A percentile compares a stretch with the other conserved stretches of the same genome.
phyloP scores from a whole-genome alignment of 495 filamentous ascomycete genomes.

The Xylaria grammica region DNA sequence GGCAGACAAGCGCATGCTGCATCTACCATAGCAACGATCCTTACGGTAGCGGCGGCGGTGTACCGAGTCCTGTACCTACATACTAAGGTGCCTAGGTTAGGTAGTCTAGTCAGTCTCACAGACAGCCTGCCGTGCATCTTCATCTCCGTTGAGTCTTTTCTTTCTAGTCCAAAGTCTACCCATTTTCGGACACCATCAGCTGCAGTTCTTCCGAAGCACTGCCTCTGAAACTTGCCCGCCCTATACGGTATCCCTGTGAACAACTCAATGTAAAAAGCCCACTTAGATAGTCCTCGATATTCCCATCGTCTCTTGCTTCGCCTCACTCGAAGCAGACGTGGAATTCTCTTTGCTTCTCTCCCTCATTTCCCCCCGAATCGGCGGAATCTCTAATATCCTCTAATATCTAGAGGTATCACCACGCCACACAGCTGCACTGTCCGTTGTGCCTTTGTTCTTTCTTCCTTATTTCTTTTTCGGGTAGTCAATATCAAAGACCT shows the following conservation, averaged over 20 bases:
- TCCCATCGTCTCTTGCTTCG: neutral
- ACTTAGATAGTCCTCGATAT: neutral
- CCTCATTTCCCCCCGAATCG: neutral
- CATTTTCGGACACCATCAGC: slow-evolving; percentile 1
- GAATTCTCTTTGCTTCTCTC: neutral
- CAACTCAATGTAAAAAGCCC: slow-evolving; percentile 1
- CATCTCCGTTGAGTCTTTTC: neutral
- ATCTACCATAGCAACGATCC: slow-evolving; percentile 13
- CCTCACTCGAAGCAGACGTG: slow-evolving; percentile 2
- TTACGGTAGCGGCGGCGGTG: neutral
- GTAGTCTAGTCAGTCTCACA: neutral
- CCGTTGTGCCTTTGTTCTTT: slow-evolving; percentile 1
- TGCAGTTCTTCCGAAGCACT: slow-evolving; percentile 1
- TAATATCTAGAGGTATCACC: neutral
- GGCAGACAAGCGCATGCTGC: neutral
- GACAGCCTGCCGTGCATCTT: neutral
- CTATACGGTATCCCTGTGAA: neutral
- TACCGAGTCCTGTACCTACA: neutral
- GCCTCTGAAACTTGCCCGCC: slow-evolving; percentile 11
- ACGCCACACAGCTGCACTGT: slow-evolving; percentile 15
- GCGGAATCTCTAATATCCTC: neutral
- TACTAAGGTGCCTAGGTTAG: neutral
- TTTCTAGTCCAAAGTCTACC: slow-evolving; percentile 6
- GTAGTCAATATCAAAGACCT: neutral
- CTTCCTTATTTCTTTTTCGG: neutral